phyloP scores from a whole-genome alignment of 2,329 filamentous ascomycete genomes.

The Zymoseptoria ardabiliae region DNA sequence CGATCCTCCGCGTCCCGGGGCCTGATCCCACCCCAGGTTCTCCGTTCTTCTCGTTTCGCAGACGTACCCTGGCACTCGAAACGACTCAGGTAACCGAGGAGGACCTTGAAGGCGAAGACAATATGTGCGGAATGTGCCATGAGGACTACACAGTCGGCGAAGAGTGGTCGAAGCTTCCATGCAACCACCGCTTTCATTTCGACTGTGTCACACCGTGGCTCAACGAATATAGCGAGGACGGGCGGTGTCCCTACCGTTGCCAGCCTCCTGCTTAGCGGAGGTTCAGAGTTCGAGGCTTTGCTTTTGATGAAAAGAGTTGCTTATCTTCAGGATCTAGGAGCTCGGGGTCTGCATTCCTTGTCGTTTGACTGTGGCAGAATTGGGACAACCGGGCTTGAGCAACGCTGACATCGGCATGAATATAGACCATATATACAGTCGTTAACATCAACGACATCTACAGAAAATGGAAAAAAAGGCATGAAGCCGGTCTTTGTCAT shows the following conservation, averaged over 20 bases:
- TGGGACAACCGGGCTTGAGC: too few relatives aligned
- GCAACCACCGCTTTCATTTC: background rate
- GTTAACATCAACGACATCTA: too few relatives aligned
- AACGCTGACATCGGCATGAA: too few relatives aligned
- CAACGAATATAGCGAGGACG: background rate
- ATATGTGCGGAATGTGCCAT: background rate
- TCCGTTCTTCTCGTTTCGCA: too few relatives aligned
- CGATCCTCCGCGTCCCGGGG: background rate
- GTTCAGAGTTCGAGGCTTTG: background rate
- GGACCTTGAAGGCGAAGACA: background rate
- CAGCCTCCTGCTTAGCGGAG: background rate
- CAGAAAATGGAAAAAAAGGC: too few relatives aligned
- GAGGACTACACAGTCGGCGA: background rate
- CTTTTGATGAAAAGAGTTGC: background rate
- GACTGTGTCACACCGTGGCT: background rate
- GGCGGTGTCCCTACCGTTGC: background rate
- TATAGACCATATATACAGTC: too few relatives aligned
- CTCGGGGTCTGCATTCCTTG: too few relatives aligned
- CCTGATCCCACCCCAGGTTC: too few relatives aligned
- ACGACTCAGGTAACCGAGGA: background rate
- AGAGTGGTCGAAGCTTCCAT: background rate
- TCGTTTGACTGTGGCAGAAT: too few relatives aligned
- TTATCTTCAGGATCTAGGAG: too few relatives aligned
- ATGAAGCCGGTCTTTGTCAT: too few relatives aligned
- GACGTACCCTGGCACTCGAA: background rate